Conservation (phyloP, 2,329 filamentous ascomycete genomes). For the Colletotrichum cuscutae region DNA sequence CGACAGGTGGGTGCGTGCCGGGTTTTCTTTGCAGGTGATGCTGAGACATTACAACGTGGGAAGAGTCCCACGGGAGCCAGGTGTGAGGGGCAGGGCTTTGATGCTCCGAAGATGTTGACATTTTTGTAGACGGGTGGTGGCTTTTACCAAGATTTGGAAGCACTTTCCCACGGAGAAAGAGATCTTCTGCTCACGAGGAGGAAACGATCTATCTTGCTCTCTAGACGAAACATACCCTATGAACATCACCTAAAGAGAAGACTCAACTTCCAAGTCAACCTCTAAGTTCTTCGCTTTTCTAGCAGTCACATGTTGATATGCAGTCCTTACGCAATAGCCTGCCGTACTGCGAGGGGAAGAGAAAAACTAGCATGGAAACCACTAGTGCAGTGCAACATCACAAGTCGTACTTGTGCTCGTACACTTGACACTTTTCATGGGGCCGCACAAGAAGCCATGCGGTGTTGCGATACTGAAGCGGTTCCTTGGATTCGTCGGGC, state of each 20-base stretch:
- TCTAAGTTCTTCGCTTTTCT: neutral
- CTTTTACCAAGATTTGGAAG: neutral
- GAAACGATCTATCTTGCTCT: neutral
- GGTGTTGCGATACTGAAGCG: neutral
- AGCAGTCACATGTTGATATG: neutral
- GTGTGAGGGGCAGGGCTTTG: neutral
- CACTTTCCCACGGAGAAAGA: neutral
- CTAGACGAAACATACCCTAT: no score
- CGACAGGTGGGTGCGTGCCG: slow-evolving; percentile 45
- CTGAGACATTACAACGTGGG: neutral
- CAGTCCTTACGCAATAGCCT: neutral
- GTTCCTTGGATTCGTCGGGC: neutral
- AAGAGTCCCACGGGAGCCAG: neutral
- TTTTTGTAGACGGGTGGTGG: neutral
- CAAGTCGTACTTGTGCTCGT: neutral
- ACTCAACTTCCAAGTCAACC: neutral
- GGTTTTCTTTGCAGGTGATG: neutral
- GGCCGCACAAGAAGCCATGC: slow-evolving; percentile 4
- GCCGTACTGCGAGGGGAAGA: neutral
- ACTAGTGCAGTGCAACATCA: neutral
- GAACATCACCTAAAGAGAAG: neutral
- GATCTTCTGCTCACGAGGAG: neutral
- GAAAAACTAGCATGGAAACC: neutral
- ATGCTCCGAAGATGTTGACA: neutral
- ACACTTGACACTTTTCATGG: neutral